A percentile compares a stretch with the other conserved stretches of the same genome.
phyloP scores from a whole-genome alignment of 768 basidiomycete genomes.

The Suillus tomentosus region DNA sequence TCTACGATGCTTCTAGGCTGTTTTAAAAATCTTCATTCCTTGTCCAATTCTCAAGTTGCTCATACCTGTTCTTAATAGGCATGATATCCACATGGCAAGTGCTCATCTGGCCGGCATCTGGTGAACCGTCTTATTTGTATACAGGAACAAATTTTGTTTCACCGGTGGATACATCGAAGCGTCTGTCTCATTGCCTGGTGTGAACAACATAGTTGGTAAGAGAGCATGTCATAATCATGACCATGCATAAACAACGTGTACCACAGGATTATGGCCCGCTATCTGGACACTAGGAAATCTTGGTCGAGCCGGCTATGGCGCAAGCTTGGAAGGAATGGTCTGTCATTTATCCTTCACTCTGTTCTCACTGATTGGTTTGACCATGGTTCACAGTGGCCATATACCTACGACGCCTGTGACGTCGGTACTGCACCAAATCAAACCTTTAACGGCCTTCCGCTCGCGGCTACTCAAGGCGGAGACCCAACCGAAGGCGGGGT shows the following conservation, averaged over 20 bases:
- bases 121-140: conserved; percentile 5
- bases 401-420: conserved; percentile 75
- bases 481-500: conserved; percentile 43
- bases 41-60: conserved; percentile 2
- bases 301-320: conserved; percentile 71
- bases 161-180: conserved; percentile 78
- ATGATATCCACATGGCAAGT: conserved; percentile 47
- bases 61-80: conserved; percentile 36
- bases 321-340: conserved; percentile 55
- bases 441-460: conserved; percentile 67
- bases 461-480: conserved; percentile 61
- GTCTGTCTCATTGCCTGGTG: conserved; percentile 64
- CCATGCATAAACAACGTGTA: conserved; percentile 12
- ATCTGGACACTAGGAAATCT: conserved; percentile 62
- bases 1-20: conserved; percentile 22
- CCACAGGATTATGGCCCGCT: conserved; percentile 50
- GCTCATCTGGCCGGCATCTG: conserved; percentile 1
- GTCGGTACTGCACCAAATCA: conserved; percentile 85
- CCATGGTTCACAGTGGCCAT: conserved; percentile 53
- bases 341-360: conserved; percentile 16
- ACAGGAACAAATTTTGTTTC: conserved; percentile 89
- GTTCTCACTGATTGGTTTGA: conserved; percentile 2
- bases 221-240: background rate
- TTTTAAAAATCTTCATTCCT: conserved; percentile 24
- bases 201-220: conserved; percentile 58